Evolutionary conservation across 441 rosid genomes (phyloP), one percentile per base, ranked within the genome.

Genomic region (Gossypium schwendimanii): DNA sequence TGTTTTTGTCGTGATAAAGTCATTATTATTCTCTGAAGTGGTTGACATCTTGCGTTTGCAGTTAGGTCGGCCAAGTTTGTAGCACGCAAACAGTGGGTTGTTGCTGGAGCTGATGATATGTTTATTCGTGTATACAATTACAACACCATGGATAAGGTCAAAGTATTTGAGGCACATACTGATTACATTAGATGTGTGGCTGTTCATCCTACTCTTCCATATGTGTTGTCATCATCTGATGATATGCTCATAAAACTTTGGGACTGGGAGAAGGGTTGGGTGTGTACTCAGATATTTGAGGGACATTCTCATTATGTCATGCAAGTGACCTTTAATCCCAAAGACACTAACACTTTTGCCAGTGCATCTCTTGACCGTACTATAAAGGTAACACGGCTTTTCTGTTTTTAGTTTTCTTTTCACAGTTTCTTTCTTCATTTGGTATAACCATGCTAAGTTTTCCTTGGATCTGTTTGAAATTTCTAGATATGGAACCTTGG

Each of bases 251-350:
- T 93, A 72, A 93, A 91, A 84, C 86, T 90, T 72, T 93, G 98
- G 98, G 93, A 93, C 73, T 93, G 98, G 98, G 98, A 93, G 74
- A 90, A 90, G 80, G 92, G 87, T 60, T 93, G 98, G 98, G 79
- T 80, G 36, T 93, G 98, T 79, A 82, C 88, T 77, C 92, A 86
- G 76, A 85, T 82, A 62, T 93, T 90, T 77, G 92, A 91, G 75
- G 98, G 93, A 17, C 98, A 93, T 78, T 87, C 93, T 12, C 94
- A 91, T 84, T 90, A 91, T 85, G 98, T 91, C 57, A 93, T 91
- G 97, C 97, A 93, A 81, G 86, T 84, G 58, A 84, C 82, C 1
- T 87, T 91, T 71, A 87, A 89, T 79, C 94, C 96, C 44, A 84
- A 84, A 77, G 91, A 91, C 80, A 78, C 89, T 54, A 84, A 86